These are phyloP conservation scores for Arthroderma uncinatum DNA, from an alignment of 2,329 filamentous ascomycete genomes.

Conservation along the genomic window DNA sequence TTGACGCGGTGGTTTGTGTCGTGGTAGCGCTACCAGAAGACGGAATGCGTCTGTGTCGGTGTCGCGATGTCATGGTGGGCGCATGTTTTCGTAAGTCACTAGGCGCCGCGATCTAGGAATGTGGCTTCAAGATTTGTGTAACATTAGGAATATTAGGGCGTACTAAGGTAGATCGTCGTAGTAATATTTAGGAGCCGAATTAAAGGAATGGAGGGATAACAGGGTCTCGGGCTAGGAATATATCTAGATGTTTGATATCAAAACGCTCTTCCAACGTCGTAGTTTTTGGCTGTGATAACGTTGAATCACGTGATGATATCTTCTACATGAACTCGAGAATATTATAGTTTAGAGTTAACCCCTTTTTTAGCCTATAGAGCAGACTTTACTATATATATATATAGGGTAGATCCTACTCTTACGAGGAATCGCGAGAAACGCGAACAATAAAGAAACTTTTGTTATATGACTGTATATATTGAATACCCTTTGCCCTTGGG, in stretches of 20 bases:
- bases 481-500: no score
- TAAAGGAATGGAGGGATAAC: neutral
- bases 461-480: no score
- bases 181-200: neutral
- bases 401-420: no score
- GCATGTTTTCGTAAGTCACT: neutral
- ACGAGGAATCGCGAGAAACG: no score
- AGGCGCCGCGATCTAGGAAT: neutral
- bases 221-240: neutral
- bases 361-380: no score
- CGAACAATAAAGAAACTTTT: no score
- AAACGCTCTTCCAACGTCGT: no score
- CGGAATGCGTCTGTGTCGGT: slow-evolving; percentile 11
- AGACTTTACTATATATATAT: no score
- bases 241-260: neutral
- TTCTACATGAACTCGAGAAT: no score
- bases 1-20: slow-evolving; percentile 5
- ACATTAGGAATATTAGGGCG: neutral
- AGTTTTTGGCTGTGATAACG: no score
- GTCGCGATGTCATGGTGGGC: slow-evolving; percentile 8
- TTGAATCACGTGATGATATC: no score
- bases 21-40: slow-evolving; percentile 11
- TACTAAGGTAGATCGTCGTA: neutral
- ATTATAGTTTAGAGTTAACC: no score
- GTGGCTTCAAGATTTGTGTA: neutral